phyloP scores from a whole-genome alignment of 2,329 filamentous ascomycete genomes.

The Talaromyces verruculosus region DNA sequence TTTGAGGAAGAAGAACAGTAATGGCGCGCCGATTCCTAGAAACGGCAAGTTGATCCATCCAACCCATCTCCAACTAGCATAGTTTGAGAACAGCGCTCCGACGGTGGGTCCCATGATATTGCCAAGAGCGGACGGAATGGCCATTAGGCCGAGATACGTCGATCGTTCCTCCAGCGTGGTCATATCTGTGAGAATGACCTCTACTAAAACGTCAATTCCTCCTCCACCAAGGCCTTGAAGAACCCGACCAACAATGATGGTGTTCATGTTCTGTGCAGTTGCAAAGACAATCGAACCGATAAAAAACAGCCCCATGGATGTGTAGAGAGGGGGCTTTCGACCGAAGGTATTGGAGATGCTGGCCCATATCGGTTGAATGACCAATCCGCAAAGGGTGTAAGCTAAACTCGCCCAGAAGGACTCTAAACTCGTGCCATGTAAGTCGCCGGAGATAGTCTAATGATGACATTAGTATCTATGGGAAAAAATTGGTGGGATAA shows the following conservation, averaged over 20 bases:
- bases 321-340: conserved; percentile 44
- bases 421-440: conserved; percentile 57
- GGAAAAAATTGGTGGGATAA: neutral
- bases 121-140: conserved; percentile 37
- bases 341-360: conserved; percentile 56
- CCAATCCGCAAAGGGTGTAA: conserved; percentile 65
- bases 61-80: conserved; percentile 34
- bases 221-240: conserved; percentile 56
- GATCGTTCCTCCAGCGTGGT: conserved; percentile 42
- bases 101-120: conserved; percentile 50
- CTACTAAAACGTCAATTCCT: conserved; percentile 44
- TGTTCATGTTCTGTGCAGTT: conserved; percentile 43
- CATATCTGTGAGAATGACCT: conserved; percentile 50
- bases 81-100: conserved; percentile 30
- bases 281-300: conserved; percentile 57
- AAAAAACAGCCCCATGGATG: conserved; percentile 49
- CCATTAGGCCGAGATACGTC: conserved; percentile 32
- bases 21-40: conserved; percentile 25
- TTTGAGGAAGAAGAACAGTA: conserved; percentile 30
- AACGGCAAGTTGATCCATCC: conserved; percentile 36
- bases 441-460: conserved; percentile 51
- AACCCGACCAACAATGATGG: conserved; percentile 56
- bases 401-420: conserved; percentile 71
- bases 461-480: neutral
- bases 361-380: conserved; percentile 53